Base-by-base conservation (phyloP, 2,329 filamentous ascomycete species). In the Kalaharituber pfeilii region DNA sequence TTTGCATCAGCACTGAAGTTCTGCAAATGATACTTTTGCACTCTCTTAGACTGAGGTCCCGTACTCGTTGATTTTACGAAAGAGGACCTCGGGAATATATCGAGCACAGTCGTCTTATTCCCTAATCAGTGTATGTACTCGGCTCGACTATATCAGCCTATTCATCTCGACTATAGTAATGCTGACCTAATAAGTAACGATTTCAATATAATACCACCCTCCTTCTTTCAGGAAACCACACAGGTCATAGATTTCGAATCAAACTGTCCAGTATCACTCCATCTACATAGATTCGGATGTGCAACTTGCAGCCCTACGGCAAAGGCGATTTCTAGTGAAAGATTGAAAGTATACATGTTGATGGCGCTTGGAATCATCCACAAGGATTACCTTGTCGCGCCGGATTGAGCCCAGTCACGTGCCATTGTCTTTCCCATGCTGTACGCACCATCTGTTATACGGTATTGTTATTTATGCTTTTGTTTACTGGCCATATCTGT, bases 191-290 rank as follows among this genome's bases (percentile, higher is more conserved):
- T 96, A 98, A 0, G 88, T 81, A 3, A 86, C 85, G 57, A 98
- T 85, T 18, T 81, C 77, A 61, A 98, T n/a, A n/a, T n/a, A n/a
- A n/a, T 96, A 59, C 87, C 81, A 53, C 88, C 86, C 50, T 85
- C 74, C 60, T 91, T 84, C 63, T 96, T 89, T 49, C 89, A 89
- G n/a, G 86, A 89, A 57, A 98, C 76, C 44, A 98, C 80, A 68
- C 91, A 98, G 0, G 91, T 96, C 49, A 98, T 88, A 67, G 96
- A 96, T 66, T 93, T 91, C 50, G 89, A 96, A n/a, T 91, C 91
- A 65, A 95, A 98, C 53, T 78, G 78, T 47, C 89, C 91, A 2
- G 85, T 93, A 64, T 95, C 88, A 67, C 89, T 94, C 89, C 91
- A 98, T 68, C 95, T 96, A 7, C 86, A 91, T 18, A 86, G 74